Base-by-base conservation (phyloP, 192 early-diverging fungal species). In the Coemansia asiatica region DNA sequence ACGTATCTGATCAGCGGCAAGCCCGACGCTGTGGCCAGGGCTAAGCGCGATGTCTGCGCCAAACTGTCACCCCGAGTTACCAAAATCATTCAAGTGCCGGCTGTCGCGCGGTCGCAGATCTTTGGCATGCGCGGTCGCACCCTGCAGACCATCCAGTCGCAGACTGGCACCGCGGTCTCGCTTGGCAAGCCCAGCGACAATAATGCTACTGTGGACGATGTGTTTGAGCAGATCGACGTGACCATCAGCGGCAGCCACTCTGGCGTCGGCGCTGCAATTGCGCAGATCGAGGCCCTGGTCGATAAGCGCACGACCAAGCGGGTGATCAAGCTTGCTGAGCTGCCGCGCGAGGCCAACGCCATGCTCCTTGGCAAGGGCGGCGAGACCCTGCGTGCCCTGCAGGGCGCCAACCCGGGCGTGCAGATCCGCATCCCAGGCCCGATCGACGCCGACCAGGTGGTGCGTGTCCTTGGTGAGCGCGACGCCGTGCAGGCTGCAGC, bases 1-100 rank as follows among this genome's bases (percentile, higher is more conserved):
- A 94, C 94, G 21, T 92, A 95, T 58, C 68, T 96, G 23, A 88
- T 98, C 75, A 87, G 86, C 68, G 95, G 95, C 49, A 86, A 86
- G 49, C 73, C 86, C n/a, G 90, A 91, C 21, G 85, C 84, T 60
- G 92, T 95, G 19, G 87, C 85, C 59, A 81, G 82, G 48, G 92
- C 94, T 15, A 91, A 91, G 63, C 87, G 89, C 29, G 91, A 94
- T 50, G 74, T 98, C 13, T 78, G 91, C 60, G 72, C 88, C 56
- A 83, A 82, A 60, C 82, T 93, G 50, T 86, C 89, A 27, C 82
- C 88, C 28, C 89, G 90, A 80, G 85, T 92, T 56, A 82, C 67
- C 18, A 74, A 85, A 57, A 64, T 74, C 19, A 46, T 93, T 1
- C 67, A 75, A 10, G 87, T 98, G 19, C 97, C 97, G 15, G 81